A percentile compares a stretch with the other conserved stretches of the same genome.
phyloP scores from a whole-genome alignment of 2,329 filamentous ascomycete species.

The Fragosphaeria purpurea region DNA sequence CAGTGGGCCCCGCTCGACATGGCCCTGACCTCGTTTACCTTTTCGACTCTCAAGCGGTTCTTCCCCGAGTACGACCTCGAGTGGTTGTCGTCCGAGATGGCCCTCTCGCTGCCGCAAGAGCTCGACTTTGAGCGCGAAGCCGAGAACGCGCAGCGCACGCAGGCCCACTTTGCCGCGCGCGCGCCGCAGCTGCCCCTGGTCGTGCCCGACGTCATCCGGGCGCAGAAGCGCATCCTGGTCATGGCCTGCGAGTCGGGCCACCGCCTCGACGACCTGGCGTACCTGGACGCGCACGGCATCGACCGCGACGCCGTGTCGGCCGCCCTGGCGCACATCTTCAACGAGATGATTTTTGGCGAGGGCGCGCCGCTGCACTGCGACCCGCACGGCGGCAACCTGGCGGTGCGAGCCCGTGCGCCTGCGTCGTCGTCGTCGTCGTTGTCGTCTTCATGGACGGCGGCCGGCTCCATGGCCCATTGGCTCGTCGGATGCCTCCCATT shows the following conservation, averaged over 20 bases:
- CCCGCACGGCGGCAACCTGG: conserved; percentile 92
- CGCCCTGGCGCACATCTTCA: conserved; percentile 84
- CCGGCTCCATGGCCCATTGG: too few species aligned
- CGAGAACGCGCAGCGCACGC: conserved; percentile 68
- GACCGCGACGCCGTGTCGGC: conserved; percentile 93
- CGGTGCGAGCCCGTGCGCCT: conserved; percentile 44
- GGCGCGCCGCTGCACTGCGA: conserved; percentile 90
- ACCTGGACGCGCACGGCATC: conserved; percentile 75
- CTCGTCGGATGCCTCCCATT: too few species aligned
- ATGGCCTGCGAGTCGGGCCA: conserved; percentile 89
- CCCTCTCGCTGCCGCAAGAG: conserved; percentile 79
- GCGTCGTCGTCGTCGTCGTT: not conserved
- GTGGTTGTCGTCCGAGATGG: conserved; percentile 92
- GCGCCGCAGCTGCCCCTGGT: conserved; percentile 70
- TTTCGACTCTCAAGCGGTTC: conserved; percentile 79
- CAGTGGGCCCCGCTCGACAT: conserved; percentile 88
- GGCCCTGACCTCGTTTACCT: conserved; percentile 77
- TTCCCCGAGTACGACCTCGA: conserved; percentile 97
- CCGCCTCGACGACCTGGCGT: conserved; percentile 80
- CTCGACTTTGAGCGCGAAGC: conserved; percentile 83
- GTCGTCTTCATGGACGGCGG: not conserved
- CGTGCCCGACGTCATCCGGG: conserved; percentile 84
- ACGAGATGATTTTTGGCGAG: conserved; percentile 97
- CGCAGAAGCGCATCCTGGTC: conserved; percentile 77
- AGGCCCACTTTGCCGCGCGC: conserved; percentile 63